These are phyloP conservation scores for Podila epigama DNA, from an alignment of 192 early-diverging fungal species.

Conservation along the genomic window DNA sequence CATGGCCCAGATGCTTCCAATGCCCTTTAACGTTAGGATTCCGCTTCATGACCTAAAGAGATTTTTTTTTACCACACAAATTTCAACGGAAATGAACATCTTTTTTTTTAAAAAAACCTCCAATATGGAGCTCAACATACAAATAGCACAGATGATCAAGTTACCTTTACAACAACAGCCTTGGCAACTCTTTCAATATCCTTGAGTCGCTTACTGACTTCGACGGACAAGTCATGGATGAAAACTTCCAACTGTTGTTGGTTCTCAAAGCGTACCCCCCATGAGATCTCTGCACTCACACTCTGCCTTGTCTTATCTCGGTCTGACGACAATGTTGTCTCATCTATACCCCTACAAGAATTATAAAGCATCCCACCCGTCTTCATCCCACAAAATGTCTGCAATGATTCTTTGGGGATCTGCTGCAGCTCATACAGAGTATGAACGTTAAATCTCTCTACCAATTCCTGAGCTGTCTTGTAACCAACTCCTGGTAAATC, in stretches of 20 bases:
- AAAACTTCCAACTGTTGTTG: constrained; percentile 74
- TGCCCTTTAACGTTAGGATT: constrained; percentile 57
- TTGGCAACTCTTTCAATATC: constrained; percentile 61
- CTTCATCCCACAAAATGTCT: constrained; percentile 74
- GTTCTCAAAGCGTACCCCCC: constrained; percentile 88
- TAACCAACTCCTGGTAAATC: constrained; percentile 59
- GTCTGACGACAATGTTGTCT: constrained; percentile 68
- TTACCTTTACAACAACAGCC: constrained; percentile 74
- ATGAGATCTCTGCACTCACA: constrained; percentile 86
- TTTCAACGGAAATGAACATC: too few relatives aligned
- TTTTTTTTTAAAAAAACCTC: too few relatives aligned
- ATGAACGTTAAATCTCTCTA: constrained; percentile 41
- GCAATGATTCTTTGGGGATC: constrained; percentile 52
- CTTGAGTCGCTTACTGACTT: constrained; percentile 70
- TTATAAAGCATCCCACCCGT: constrained; percentile 73
- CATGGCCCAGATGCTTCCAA: constrained; percentile 71
- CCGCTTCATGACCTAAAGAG: constrained; percentile 57
- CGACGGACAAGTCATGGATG: constrained; percentile 65
- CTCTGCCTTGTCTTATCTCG: constrained; percentile 65
- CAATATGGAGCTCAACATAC: too few relatives aligned
- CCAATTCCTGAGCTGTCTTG: constrained; percentile 33
- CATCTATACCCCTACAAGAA: constrained; percentile 80
- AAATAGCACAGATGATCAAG: not conserved
- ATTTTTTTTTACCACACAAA: too few relatives aligned
- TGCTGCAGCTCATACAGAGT: constrained; percentile 57